Evolutionary conservation across 1,139 yeast genomes (phyloP).

Genomic region (Hyphopichia wangnamkhiaoensis): DNA sequence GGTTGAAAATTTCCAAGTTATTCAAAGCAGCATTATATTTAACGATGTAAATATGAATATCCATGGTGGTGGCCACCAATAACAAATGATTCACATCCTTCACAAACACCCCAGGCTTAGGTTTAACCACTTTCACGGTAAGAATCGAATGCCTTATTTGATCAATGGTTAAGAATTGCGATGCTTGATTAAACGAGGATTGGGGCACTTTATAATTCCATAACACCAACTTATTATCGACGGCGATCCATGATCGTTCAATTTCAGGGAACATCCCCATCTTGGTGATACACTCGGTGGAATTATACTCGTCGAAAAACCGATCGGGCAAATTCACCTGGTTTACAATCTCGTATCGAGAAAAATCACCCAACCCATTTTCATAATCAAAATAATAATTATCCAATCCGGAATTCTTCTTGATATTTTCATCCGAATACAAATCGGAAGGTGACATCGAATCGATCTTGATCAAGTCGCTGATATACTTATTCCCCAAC

Average conservation of each 20-base stretch:
- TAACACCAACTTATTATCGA: constrained; percentile 77
- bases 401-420: constrained; percentile 43
- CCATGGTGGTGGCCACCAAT: constrained; percentile 77
- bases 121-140: constrained; percentile 73
- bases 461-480: constrained; percentile 47
- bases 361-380: constrained; percentile 51
- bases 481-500: constrained; percentile 45
- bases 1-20: constrained; percentile 72
- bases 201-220: constrained; percentile 77
- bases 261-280: constrained; percentile 86
- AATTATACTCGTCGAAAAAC: constrained; percentile 73
- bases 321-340: constrained; percentile 80
- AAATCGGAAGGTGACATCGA: constrained; percentile 48
- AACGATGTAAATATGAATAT: constrained; percentile 75
- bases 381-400: constrained; percentile 45
- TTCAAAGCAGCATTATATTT: constrained; percentile 52
- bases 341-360: constrained; percentile 75
- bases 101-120: constrained; percentile 79
- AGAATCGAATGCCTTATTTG: constrained; percentile 78
- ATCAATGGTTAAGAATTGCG: constrained; percentile 79
- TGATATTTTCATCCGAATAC: constrained; percentile 40
- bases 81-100: constrained; percentile 72
- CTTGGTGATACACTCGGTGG: constrained; percentile 66
- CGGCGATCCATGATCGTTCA: constrained; percentile 83
- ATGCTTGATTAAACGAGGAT: constrained; percentile 47